Percentiles rank a stretch among this genome's conserved stretches.
These are phyloP conservation scores for Yamagishiella unicocca DNA, from an alignment of 139 green algal species.

Conservation along the genomic window DNA sequence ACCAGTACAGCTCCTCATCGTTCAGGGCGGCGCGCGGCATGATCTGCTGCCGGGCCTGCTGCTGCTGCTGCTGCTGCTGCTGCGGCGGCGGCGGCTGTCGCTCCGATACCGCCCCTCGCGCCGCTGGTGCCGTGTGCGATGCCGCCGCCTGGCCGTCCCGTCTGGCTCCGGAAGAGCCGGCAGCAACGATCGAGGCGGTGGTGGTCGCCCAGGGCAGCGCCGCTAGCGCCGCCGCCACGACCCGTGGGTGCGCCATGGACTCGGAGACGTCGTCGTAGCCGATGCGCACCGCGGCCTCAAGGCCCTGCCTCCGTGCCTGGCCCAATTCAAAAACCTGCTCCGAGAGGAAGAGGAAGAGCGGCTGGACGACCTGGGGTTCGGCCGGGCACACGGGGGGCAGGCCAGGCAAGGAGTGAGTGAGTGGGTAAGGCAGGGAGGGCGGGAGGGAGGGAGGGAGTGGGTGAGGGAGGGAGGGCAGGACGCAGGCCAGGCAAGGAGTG, in stretches of 20 bases:
- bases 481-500: too few species aligned
- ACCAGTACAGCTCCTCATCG: constrained; percentile 43
- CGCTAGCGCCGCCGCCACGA: constrained; percentile 40
- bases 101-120: not conserved
- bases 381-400: too few species aligned
- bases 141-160: too few species aligned
- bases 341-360: constrained; percentile 79
- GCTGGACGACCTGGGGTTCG: constrained; percentile 69
- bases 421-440: too few species aligned
- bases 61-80: not conserved
- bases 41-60: not conserved
- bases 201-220: constrained; percentile 30
- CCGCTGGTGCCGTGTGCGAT: not conserved
- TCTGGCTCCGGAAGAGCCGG: too few species aligned
- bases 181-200: not conserved
- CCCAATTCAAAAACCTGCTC: constrained; percentile 61
- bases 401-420: too few species aligned
- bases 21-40: not conserved
- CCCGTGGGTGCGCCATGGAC: constrained; percentile 62
- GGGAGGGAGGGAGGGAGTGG: too few species aligned
- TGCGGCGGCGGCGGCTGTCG: not conserved
- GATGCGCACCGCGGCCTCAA: constrained; percentile 70
- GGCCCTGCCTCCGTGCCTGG: constrained; percentile 41
- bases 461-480: too few species aligned
- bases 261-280: constrained; percentile 90